Evolutionary conservation across 768 basidiomycete species (phyloP), one percentile per base, ranked within the genome.

Genomic region (Lactifluus pinguis): DNA sequence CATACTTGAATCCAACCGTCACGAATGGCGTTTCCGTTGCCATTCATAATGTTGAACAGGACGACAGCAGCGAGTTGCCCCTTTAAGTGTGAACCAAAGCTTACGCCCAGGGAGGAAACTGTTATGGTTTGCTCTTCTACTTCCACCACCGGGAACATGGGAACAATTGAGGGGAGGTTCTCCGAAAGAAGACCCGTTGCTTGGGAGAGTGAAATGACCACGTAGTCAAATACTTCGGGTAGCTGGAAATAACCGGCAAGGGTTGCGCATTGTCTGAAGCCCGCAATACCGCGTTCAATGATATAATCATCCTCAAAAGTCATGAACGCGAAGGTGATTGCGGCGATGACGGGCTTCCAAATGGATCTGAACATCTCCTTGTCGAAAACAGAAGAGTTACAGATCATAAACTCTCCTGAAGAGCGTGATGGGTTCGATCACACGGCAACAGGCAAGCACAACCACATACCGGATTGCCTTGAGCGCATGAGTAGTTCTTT

Each of bases 261-360:
- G 0, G 91, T 92, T 1, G 97, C 95, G 69, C 94, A 97, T 75
- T 98, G 93, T 65, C 92, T 80, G 76, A 98, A 95, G n/a, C 95
- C 95, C 55, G 92, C 83, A 64, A 99, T 95, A 29, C 93, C 87
- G 41, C 88, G 84, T 72, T 99, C 92, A 49, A 97, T 93, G 65
- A 95, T 85, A 73, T 95, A 93, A 72, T 99, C 97, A 69, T 99
- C 95, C 56, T 95, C 92, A 65, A 95, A 93, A 52, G 84, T 93
- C 68, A 91, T 94, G 73, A 99, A 98, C 0, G 97, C 95, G 69
- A 90, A 92, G 0, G 95, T 89, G 57, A 98, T 88, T 11, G 95
- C 87, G n/a, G 93, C 90, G 53, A 98, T 89, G 38, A 94, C 80
- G 9, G 92, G 86, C 69, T 86, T 89, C 94, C 97, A 99, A 11